phyloP scores from a whole-genome alignment of 2,329 filamentous ascomycete species.

The Aspergillus pseudoviridinutans region DNA sequence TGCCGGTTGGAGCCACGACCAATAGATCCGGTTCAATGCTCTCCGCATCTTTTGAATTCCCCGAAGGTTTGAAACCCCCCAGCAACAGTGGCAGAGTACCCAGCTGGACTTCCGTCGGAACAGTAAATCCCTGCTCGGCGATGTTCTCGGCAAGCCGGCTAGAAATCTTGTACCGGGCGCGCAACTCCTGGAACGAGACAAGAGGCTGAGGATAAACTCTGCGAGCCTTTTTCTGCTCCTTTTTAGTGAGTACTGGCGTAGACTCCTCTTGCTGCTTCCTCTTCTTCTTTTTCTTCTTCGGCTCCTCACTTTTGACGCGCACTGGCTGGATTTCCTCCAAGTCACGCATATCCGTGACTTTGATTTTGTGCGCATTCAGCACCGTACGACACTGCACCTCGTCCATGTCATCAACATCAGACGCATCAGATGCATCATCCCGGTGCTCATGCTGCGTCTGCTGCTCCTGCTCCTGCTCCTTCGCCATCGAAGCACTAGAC shows the following conservation, averaged over 20 bases:
- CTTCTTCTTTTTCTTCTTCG: conserved; percentile 53
- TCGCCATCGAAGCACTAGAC: conserved; percentile 10
- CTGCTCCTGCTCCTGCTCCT: conserved; percentile 12
- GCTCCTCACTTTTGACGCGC: conserved; percentile 30
- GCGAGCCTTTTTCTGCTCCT: conserved; percentile 48
- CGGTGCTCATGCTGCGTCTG: conserved; percentile 13
- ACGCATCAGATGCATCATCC: conserved; percentile 19
- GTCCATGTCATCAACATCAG: conserved; percentile 45
- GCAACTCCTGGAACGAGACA: conserved; percentile 69
- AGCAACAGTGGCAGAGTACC: conserved; percentile 77
- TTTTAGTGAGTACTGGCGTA: conserved; percentile 39
- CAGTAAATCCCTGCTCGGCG: conserved; percentile 73
- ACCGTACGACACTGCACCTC: conserved; percentile 70
- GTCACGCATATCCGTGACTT: conserved; percentile 70
- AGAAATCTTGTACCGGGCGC: conserved; percentile 68
- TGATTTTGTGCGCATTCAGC: conserved; percentile 76
- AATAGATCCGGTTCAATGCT: conserved; percentile 65
- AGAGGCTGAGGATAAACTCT: conserved; percentile 77
- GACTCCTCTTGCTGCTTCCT: conserved; percentile 49
- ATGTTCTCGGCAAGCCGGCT: conserved; percentile 73
- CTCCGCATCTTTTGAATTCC: conserved; percentile 27
- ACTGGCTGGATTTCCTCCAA: conserved; percentile 32
- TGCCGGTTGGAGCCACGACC: conserved; percentile 88
- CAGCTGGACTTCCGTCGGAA: conserved; percentile 93
- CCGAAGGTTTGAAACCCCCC: conserved; percentile 42